Percentiles rank a stretch among this genome's conserved stretches.
Evolutionary conservation across 768 basidiomycete genomes (phyloP).

Genomic region (Leccinellum luteum): DNA sequence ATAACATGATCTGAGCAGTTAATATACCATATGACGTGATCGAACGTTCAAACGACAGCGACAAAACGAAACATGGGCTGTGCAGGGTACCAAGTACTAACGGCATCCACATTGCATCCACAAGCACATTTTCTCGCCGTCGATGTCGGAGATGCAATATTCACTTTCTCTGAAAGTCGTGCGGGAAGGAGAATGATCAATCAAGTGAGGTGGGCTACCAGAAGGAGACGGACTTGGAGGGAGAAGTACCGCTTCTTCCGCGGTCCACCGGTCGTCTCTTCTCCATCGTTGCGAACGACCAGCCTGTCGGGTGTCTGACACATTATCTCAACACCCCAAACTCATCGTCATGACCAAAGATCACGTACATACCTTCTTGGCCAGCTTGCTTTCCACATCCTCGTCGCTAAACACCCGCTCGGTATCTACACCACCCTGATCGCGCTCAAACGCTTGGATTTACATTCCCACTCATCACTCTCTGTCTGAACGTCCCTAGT

Average conservation of each 20-base stretch:
- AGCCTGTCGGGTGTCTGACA: conserved; percentile 11
- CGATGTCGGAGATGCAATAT: conserved; percentile 82
- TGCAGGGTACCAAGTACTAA: not conserved
- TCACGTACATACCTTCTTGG: conserved; percentile 57
- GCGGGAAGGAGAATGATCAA: conserved; percentile 2
- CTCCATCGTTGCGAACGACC: conserved; percentile 76
- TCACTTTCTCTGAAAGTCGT: conserved; percentile 73
- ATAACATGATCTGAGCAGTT: conserved; percentile 7
- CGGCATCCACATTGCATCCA: not conserved
- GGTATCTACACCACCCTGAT: conserved; percentile 55
- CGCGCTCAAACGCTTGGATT: conserved; percentile 51
- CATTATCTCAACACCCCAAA: not conserved
- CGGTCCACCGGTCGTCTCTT: conserved; percentile 58
- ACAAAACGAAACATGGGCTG: not conserved
- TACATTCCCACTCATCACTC: conserved; percentile 79
- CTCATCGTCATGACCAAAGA: not conserved
- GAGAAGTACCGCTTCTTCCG: conserved; percentile 69
- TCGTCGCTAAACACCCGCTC: conserved; percentile 70
- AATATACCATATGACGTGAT: not conserved
- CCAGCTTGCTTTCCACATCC: conserved; percentile 54
- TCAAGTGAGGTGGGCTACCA: not conserved
- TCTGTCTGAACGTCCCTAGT: conserved; percentile 59
- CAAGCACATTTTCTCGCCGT: conserved; percentile 62
- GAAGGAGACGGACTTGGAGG: not conserved
- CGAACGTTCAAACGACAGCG: not conserved